Base-by-base conservation (phyloP, 2,329 filamentous ascomycete genomes). In the Aureobasidium sp. region DNA sequence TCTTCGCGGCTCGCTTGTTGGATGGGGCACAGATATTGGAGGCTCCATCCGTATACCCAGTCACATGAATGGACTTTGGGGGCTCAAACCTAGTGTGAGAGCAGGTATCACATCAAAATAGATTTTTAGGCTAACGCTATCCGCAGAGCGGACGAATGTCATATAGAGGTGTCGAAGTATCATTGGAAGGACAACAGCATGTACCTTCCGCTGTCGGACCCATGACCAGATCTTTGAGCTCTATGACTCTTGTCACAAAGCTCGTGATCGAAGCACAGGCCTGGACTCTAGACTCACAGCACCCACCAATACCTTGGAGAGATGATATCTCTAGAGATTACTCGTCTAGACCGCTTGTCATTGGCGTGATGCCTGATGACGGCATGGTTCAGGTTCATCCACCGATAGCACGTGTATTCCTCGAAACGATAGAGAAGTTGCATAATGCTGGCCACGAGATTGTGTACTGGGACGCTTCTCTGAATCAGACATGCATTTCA, bases 101-200 rank as follows among this genome's bases (percentile, higher is more conserved):
- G 39, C 17, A 32, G 59, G n/a, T 46, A 17, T 36, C 3, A 15
- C 1, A n/a, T 34, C 9, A 7, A 6, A 5, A 29, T 20, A 5
- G 0, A 20, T 23, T 23, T 9, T 20, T 20, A 20, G 20, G 12
- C 44, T 47, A 12, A 47, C 5, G 6, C n/a, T 34, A 4, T 17
- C 7, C 3, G 13, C 48, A 53, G 50, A 85, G 80, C 65, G 75
- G 77, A 2, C 78, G 84, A 6, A 68, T 86, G 0, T 83, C 85
- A 0, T 87, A 87, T 56, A 68, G 77, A 13, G 84, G 83, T 0
- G 82, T 84, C 0, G 77, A 82, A 0, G 84, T 87, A 0, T 85
- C 84, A 0, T 86, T 82, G 0, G 83, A 86, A 44, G 84, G 85
- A 2, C 84, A 87, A 67, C 82, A 86, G 62, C 84, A 87, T 70